Base-by-base conservation (phyloP, 352 stramenopile species). In the Globisporangium emineosum region DNA sequence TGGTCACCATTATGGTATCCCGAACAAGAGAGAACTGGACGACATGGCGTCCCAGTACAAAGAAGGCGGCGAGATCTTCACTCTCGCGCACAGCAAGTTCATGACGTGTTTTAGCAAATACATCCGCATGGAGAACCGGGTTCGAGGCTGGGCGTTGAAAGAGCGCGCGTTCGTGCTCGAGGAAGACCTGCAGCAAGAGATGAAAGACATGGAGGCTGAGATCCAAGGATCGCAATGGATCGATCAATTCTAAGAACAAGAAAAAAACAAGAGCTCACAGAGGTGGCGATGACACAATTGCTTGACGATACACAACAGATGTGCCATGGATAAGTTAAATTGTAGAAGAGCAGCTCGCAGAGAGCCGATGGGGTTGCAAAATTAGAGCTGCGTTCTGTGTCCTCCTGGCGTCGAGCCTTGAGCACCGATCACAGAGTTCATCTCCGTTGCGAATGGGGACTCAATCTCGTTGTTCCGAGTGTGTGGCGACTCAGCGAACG, bases 101-200 rank as follows among this genome's bases (percentile, higher is more conserved):
- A 76, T 87, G 37, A 67, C 60, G 35, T 76, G 69, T 21, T 79
- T 92, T 40, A 71, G 71, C 42, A 81, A 79, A 50, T 90, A 90
- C 55, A 68, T 92, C 40, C 79, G 81, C 6, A 60, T 92, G 21
- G 83, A 92, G 25, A 85, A 74, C 30, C 69, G 65, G 29, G 51
- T 70, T 6, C 69, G 74, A 49, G 69, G 71, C 29, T 82, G 72
- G 71, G 68, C 72, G 53, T 35, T 88, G n/a, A 75, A 73, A 29
- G 78, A 88, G 17, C 76, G 79, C 1, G 79, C 80, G 52, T 40
- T 84, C 12, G 60, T 78, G 19, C 72, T 92, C n/a, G 83, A 90
- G 65, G 75, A 82, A 2, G 83, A 92, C 52, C 59, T 92, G 15
- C 59, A 86, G 43, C 74, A 88, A 57, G 81, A 90, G 45, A 60